Base-by-base conservation (phyloP, 345 rosid species). In the Citrus trifoliata region DNA sequence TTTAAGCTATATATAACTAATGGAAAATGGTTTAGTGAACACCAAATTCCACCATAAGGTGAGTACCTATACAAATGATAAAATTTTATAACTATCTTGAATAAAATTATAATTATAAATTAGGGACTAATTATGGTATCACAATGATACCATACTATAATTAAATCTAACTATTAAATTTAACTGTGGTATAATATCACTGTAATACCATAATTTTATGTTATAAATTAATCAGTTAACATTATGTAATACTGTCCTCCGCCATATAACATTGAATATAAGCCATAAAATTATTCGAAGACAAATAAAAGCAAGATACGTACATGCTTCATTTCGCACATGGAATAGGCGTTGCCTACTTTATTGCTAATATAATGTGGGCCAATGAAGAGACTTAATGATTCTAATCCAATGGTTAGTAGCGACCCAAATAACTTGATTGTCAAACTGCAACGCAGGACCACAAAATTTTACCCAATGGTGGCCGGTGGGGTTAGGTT, bases 161-260 rank as follows among this genome's bases (percentile, higher is more conserved):
- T 0, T 32, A 0, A 0, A 32, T 32, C 0, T 32, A 32, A 0
- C 0, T 0, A 32, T 0, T 32, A 0, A 0, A 32, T 32, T 32
- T 0, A 32, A 0, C 5, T 32, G 33, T 32, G 0, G 33, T 32
- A 32, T 32, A 0, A n/a, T n/a, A n/a, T n/a, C n/a, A n/a, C n/a
- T n/a, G n/a, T n/a, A n/a, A 0, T 32, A 4, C 33, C 0, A 32
- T 32, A 32, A 0, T 32, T 32, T 32, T 32, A 0, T 0, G 33
- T 46, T 46, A 46, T 46, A 46, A 46, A 46, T 46, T 13, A 46
- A 13, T 46, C 14, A 46, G 1, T 13, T 13, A 46, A 13, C 0
- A 3, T 13, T 13, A 46, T 46, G 0, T 46, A 1, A 46, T 13
- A 12, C 13, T 0, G 14, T 42, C 16, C 0, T 12, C 0, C 48